Percentiles rank a stretch among this genome's conserved stretches.
phyloP scores from a whole-genome alignment of 768 basidiomycete genomes.

The Vararia minispora region DNA sequence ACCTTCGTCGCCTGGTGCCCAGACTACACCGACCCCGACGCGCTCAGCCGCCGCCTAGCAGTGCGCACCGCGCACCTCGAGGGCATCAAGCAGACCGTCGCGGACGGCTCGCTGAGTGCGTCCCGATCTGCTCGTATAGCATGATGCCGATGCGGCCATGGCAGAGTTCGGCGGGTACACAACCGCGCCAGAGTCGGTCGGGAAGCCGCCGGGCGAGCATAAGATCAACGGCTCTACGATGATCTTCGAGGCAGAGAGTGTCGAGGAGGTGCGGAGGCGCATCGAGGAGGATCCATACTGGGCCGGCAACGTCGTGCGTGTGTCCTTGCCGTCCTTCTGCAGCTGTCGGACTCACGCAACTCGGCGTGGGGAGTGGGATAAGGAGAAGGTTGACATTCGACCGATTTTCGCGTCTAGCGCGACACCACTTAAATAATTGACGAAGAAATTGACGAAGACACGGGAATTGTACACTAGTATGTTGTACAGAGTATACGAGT shows the following conservation, averaged over 20 bases:
- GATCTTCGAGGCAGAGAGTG: constrained; percentile 39
- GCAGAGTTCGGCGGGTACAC: constrained; percentile 49
- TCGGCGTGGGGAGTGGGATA: constrained; percentile 37
- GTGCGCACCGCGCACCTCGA: neutral
- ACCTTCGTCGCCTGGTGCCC: constrained; percentile 7
- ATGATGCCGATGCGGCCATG: constrained; percentile 13
- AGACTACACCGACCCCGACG: constrained; percentile 1
- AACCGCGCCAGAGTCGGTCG: constrained; percentile 46
- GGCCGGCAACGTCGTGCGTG: constrained; percentile 29
- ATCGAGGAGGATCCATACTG: constrained; percentile 35
- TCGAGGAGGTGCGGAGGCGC: constrained; percentile 32
- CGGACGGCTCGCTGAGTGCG: constrained; percentile 2
- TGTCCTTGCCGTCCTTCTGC: neutral
- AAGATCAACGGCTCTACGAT: constrained; percentile 54
- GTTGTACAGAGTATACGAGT: no score
- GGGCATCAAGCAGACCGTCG: neutral
- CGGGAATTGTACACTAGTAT: no score
- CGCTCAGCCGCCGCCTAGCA: neutral
- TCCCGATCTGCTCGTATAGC: no score
- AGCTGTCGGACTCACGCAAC: no score
- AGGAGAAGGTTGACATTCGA: constrained; percentile 42
- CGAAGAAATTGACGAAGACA: no score
- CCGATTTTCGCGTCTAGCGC: no score
- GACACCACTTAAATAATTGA: no score
- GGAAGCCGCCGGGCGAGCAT: constrained; percentile 31